Evolutionary conservation across 768 basidiomycete species (phyloP).

Genomic region (Coprinopsis marcescibilis): DNA sequence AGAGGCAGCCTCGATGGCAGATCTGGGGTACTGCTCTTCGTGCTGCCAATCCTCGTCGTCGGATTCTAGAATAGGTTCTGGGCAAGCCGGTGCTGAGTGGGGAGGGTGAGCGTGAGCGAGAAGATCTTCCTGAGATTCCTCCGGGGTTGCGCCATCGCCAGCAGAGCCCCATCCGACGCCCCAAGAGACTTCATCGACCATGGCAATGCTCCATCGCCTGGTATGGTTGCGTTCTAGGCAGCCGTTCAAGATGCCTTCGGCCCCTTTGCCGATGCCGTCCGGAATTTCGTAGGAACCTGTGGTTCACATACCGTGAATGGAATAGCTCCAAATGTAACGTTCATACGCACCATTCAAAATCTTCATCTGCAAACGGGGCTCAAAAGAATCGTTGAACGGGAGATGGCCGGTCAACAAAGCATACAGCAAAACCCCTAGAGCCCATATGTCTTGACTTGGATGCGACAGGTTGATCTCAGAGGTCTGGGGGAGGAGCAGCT

Average conservation of each 20-base stretch:
- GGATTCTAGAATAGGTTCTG: constrained; percentile 11
- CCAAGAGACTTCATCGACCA: constrained; percentile 79
- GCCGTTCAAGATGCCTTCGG: constrained; percentile 67
- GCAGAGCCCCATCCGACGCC: constrained; percentile 65
- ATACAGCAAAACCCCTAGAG: constrained; percentile 85
- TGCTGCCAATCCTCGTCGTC: constrained; percentile 21
- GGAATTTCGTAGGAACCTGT: constrained; percentile 62
- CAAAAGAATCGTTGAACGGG: constrained; percentile 86
- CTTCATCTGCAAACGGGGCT: constrained; percentile 88
- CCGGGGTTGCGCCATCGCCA: constrained; percentile 36
- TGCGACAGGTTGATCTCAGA: constrained; percentile 35
- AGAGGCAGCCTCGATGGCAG: constrained; percentile 30
- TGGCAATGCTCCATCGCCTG: constrained; percentile 73
- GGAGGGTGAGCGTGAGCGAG: constrained; percentile 13
- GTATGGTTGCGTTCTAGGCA: constrained; percentile 65
- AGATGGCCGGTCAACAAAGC: constrained; percentile 78
- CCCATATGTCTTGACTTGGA: constrained; percentile 94
- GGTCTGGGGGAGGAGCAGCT: constrained; percentile 64
- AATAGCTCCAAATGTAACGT: constrained; percentile 12
- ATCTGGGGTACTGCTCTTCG: constrained; percentile 21
- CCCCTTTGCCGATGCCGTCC: constrained; percentile 48
- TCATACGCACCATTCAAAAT: constrained; percentile 67
- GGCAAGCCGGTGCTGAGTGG: constrained; percentile 17
- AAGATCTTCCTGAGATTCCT: constrained; percentile 21
- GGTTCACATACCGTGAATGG: constrained; percentile 10